Percentiles rank a stretch among this genome's conserved stretches.
Conservation (phyloP, 2,329 filamentous ascomycete species). For the Cytospora piceicola region DNA sequence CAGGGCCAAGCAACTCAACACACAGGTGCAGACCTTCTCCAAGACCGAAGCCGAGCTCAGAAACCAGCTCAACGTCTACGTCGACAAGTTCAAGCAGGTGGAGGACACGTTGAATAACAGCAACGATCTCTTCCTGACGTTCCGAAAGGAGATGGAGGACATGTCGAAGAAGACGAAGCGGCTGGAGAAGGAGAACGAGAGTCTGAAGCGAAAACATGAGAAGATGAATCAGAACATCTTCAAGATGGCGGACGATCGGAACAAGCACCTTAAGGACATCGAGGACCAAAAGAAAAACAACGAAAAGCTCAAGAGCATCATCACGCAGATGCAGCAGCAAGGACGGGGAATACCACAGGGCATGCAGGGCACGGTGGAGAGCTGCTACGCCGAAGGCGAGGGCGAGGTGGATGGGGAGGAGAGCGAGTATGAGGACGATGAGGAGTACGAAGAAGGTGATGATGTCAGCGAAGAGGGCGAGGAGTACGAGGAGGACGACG, state of each 20-base stretch:
- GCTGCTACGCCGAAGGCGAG: conserved; percentile 58
- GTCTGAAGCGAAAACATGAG: conserved; percentile 88
- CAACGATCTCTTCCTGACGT: conserved; percentile 95
- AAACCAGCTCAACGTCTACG: conserved; percentile 96
- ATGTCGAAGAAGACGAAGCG: conserved; percentile 99
- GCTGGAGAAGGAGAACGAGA: conserved; percentile 94
- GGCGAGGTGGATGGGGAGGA: conserved; percentile 58
- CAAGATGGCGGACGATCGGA: conserved; percentile 94
- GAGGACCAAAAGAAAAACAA: conserved; percentile 84
- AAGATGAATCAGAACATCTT: conserved; percentile 93
- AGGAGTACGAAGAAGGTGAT: conserved; percentile 64
- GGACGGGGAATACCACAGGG: conserved; percentile 76
- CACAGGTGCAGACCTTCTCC: conserved; percentile 92
- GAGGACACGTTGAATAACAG: conserved; percentile 98
- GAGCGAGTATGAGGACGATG: conserved; percentile 67
- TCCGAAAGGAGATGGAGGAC: conserved; percentile 98
- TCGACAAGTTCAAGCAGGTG: conserved; percentile 99
- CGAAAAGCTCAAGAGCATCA: conserved; percentile 89
- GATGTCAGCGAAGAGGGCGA: conserved; percentile 69
- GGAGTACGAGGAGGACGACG: conserved; percentile 46
- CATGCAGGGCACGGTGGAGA: conserved; percentile 63
- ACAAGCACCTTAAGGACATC: conserved; percentile 72
- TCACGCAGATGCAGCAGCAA: conserved; percentile 94
- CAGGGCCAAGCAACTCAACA: conserved; percentile 82
- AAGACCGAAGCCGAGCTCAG: conserved; percentile 93